Evolutionary conservation across 345 rosid species (phyloP).

Genomic region (Linum tenue): DNA sequence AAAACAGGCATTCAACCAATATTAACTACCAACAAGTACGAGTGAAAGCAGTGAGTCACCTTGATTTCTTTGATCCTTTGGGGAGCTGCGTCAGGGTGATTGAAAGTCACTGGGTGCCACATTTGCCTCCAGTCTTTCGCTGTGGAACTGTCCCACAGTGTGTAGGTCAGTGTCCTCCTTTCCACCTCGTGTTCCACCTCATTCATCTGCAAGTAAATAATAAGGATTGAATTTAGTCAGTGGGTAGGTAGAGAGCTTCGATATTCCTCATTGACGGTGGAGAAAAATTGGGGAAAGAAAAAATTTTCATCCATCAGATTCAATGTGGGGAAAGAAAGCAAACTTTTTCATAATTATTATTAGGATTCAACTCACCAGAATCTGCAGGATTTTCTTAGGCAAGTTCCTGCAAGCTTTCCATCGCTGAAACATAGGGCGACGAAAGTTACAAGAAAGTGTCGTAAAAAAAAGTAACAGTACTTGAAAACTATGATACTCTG

Average conservation of each 20-base stretch:
- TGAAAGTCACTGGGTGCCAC: constrained; percentile 22
- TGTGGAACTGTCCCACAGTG: constrained; percentile 9
- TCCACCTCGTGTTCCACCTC: constrained; percentile 16
- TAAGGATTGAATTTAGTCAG: not conserved
- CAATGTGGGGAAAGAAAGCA: no score
- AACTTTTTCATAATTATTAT: no score
- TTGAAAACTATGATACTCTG: not conserved
- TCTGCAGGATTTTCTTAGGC: not conserved
- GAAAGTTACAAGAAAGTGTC: not conserved
- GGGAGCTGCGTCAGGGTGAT: constrained; percentile 9
- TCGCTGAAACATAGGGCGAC: not conserved
- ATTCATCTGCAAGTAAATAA: constrained; percentile 3
- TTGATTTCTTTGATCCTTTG: constrained; percentile 13
- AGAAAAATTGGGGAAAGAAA: no score
- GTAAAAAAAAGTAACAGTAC: not conserved
- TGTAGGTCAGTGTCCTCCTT: constrained; percentile 18
- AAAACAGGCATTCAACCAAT: no score
- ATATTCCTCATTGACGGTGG: not conserved
- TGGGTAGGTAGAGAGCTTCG: not conserved
- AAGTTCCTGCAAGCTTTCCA: not conserved
- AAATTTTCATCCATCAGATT: no score
- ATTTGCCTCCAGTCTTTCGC: not conserved
- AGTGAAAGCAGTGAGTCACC: not conserved
- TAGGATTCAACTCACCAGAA: not conserved
- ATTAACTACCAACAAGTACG: no score